phyloP scores from a whole-genome alignment of 345 rosid genomes.

The Anacardium occidentale region DNA sequence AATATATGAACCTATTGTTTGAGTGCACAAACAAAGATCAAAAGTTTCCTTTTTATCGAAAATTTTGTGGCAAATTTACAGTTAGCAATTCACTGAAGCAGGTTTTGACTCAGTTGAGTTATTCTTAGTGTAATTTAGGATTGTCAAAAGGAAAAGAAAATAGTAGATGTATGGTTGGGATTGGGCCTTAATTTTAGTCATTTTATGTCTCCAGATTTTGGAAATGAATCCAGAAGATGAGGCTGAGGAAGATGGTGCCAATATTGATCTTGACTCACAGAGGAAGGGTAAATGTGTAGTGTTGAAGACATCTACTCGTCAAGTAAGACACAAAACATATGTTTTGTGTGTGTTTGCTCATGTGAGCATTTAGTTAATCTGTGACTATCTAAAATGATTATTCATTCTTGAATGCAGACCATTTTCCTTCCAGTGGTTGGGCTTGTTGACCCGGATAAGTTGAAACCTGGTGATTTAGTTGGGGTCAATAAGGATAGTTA shows the following conservation, averaged over 20 bases:
- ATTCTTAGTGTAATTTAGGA: background rate
- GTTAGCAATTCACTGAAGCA: background rate
- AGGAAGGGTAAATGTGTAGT: conserved; percentile 99
- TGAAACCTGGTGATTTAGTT: conserved; percentile 98
- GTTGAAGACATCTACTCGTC: conserved; percentile 94
- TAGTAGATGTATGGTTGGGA: background rate
- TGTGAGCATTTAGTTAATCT: background rate
- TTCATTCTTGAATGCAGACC: conserved; percentile 47
- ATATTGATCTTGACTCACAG: conserved; percentile 97
- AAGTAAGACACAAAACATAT: conserved; percentile 38
- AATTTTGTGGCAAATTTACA: background rate
- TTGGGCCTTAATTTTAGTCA: background rate
- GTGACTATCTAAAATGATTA: background rate
- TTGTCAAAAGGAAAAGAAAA: background rate
- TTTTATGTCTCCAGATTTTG: conserved; percentile 49
- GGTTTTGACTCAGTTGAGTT: background rate
- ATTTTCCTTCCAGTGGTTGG: conserved; percentile 97
- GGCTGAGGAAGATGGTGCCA: conserved; percentile 99
- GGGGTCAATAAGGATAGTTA: conserved; percentile 99
- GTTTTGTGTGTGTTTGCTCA: background rate
- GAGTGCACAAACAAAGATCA: background rate
- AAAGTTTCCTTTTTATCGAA: background rate
- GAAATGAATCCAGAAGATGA: conserved; percentile 99
- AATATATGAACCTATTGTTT: background rate
- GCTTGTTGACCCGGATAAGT: conserved; percentile 92